These are phyloP conservation scores for Hordeum vulgare DNA, from an alignment of 176 grass and related monocot species.

Conservation along the genomic window MorexV3_pseudomolecules_assembly NC_058519.1:60268877-60269376, in stretches of 20 bases:
- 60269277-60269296: no score
- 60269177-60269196: background rate
- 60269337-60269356: no score
- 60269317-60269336: no score
- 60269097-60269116: background rate
- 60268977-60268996: background rate
- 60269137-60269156: conserved; percentile 5
- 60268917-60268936: no score
- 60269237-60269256: no score
- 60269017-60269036: conserved; percentile 30
- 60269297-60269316: no score
- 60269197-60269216: background rate
- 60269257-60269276: no score
- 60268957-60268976: conserved; percentile 31
- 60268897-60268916: background rate
- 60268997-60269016: conserved; percentile 32
- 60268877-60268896: background rate
- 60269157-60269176: background rate
- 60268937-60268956: conserved; percentile 49
- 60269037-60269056: background rate
- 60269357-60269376: no score
- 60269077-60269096: background rate
- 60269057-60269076: background rate
- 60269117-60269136: background rate
- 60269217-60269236: no score